Conservation (phyloP, 2,329 filamentous ascomycete species). For the Trichophyton verrucosum region DNA sequence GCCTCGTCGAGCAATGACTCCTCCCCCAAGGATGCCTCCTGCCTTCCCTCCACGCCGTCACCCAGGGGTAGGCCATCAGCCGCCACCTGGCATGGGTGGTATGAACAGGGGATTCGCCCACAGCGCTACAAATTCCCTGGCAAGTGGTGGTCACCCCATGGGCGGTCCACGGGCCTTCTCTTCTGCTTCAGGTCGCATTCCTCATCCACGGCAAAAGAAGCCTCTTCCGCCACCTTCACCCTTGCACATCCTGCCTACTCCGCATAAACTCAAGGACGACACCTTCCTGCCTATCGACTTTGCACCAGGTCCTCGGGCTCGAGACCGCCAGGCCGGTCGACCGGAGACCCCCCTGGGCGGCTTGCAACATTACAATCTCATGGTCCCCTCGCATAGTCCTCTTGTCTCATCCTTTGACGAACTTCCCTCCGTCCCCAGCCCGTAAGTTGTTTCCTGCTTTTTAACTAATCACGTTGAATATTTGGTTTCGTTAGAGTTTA, state of each 20-base stretch:
- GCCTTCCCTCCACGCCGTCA: conserved; percentile 36
- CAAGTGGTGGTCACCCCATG: conserved; percentile 22
- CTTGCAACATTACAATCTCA: conserved; percentile 58
- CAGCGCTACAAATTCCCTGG: conserved; percentile 11
- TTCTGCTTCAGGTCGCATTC: conserved; percentile 44
- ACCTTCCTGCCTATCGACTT: conserved; percentile 68
- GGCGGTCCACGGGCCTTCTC: conserved; percentile 47
- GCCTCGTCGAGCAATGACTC: conserved; percentile 86
- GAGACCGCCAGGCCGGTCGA: conserved; percentile 56
- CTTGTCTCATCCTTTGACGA: conserved; percentile 78
- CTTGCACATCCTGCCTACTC: conserved; percentile 68
- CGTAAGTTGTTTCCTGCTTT: conserved; percentile 48
- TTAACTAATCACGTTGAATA: background rate
- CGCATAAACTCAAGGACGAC: conserved; percentile 73
- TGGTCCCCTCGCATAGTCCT: conserved; percentile 61
- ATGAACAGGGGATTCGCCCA: conserved; percentile 16
- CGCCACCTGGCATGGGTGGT: conserved; percentile 14
- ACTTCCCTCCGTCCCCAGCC: conserved; percentile 71
- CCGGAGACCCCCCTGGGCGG: conserved; percentile 49
- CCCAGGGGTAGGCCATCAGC: conserved; percentile 17
- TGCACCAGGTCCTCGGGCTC: conserved; percentile 59
- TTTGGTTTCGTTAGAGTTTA: background rate
- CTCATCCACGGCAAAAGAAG: conserved; percentile 40
- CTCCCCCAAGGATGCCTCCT: conserved; percentile 60
- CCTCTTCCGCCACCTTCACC: conserved; percentile 59